Evolutionary conservation across 345 rosid genomes (phyloP).

Genomic region (Draba incana): DNA sequence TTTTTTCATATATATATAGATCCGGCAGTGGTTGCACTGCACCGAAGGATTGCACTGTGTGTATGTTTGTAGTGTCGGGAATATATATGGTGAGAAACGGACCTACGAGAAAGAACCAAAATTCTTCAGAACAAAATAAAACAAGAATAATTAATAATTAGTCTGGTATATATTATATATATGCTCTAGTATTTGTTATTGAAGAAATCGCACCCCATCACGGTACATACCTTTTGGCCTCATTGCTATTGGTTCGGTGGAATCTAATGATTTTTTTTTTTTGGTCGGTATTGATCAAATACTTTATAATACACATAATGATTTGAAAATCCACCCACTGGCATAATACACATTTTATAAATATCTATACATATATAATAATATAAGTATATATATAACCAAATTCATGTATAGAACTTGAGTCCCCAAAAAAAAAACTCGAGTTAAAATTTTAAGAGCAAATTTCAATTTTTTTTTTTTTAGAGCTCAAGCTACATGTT

Average conservation of each 20-base stretch:
- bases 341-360: neutral
- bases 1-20: neutral
- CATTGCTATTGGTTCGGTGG: conserved; percentile 39
- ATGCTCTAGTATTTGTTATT: conserved; percentile 11
- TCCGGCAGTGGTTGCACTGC: conserved; percentile 27
- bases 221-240: conserved; percentile 28
- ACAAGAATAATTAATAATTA: neutral
- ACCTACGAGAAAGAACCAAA: conserved; percentile 42
- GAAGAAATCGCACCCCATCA: conserved; percentile 40
- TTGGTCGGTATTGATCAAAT: no score
- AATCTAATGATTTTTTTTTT: no score
- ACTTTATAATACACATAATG: no score
- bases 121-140: conserved; percentile 16
- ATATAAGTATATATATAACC: no score
- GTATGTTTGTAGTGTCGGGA: conserved; percentile 53
- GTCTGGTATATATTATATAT: neutral
- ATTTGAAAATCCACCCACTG: conserved; percentile 22
- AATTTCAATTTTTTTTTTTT: no score
- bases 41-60: conserved; percentile 18
- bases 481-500: neutral
- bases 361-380: no score
- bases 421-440: neutral
- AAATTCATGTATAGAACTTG: no score
- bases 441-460: neutral
- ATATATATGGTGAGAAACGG: conserved; percentile 50